Evolutionary conservation across 1,284 basidiomycete species (phyloP), one percentile per base, ranked within the genome.

Genomic region (Boletus mariae): DNA sequence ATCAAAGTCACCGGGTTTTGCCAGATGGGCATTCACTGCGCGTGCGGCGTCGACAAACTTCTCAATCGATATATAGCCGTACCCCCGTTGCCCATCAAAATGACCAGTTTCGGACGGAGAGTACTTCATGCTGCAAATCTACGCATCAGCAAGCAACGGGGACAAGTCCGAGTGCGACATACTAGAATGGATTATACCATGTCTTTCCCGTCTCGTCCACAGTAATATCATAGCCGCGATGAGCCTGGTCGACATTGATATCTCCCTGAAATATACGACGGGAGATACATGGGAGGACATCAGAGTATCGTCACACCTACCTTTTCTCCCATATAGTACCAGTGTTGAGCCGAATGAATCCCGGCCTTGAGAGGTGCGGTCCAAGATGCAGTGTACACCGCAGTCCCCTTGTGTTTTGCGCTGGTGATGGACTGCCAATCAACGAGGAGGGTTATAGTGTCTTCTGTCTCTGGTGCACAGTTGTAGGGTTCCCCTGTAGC

Each of bases 291-390:
- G 26, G 20, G 32, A 31, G 20, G 32, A 35, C 15, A 31, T 32
- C 11, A 17, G 9, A 32, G 4, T n/a, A 50, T 47, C 23, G 40
- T 34, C 20, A 8, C 29, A 55, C 73, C 42, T 53, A 85, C 90
- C 80, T 91, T 93, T 73, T 90, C 86, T 38, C 81, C 92, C 90
- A 94, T 92, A 73, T 94, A 94, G 72, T 94, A 94, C 89, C 92
- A 96, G 65, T 91, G 84, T 69, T 97, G 94, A 51, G 90, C 89
- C 10, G 88, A 87, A 71, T 96, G 94, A 28, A 90, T 75, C 5
- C 87, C 88, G 13, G 85, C 74, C 65, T 85, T 90, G 52, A 90
- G 73, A 20, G 89, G 89, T 1, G 90, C 87, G 4, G 88, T 91
- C 89, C 89, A 95, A 54, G 88, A 91, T 13, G 94, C 93, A 4